Conservation (phyloP, 495 filamentous ascomycete species). For the Astrothelium macrocarpum region DNA sequence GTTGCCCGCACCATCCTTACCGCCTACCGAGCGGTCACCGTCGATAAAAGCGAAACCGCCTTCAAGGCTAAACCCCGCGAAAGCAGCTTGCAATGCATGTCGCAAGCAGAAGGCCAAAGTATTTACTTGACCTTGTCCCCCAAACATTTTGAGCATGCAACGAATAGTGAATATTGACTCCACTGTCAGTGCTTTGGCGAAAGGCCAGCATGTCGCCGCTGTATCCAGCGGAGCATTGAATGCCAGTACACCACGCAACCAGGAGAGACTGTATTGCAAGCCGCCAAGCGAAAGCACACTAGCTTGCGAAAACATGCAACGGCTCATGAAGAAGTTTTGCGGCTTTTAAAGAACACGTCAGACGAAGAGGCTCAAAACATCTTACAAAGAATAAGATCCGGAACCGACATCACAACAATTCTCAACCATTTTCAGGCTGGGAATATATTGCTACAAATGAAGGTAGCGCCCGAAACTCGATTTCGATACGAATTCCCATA, state of each 20-base stretch:
- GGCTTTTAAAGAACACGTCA: neutral
- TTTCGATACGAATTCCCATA: neutral
- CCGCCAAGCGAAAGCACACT: neutral
- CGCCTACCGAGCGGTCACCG: neutral
- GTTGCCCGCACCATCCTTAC: neutral
- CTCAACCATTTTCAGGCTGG: neutral
- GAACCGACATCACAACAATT: neutral
- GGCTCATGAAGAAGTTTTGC: neutral
- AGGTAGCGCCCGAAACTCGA: neutral
- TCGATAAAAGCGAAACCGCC: neutral
- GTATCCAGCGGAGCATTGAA: neutral
- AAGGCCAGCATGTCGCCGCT: neutral
- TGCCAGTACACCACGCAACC: neutral
- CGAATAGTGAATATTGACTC: neutral
- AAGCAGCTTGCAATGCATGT: neutral
- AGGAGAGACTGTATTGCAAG: neutral
- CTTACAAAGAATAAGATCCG: slow-evolving; percentile 2
- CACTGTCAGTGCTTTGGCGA: neutral
- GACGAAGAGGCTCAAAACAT: neutral
- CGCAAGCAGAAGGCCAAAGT: neutral
- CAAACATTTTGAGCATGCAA: neutral
- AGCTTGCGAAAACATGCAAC: neutral
- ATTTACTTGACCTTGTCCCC: neutral
- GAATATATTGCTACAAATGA: neutral
- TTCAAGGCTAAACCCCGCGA: neutral